phyloP scores from a whole-genome alignment of 495 filamentous ascomycete genomes.

The Lophium mytilinum region DNA sequence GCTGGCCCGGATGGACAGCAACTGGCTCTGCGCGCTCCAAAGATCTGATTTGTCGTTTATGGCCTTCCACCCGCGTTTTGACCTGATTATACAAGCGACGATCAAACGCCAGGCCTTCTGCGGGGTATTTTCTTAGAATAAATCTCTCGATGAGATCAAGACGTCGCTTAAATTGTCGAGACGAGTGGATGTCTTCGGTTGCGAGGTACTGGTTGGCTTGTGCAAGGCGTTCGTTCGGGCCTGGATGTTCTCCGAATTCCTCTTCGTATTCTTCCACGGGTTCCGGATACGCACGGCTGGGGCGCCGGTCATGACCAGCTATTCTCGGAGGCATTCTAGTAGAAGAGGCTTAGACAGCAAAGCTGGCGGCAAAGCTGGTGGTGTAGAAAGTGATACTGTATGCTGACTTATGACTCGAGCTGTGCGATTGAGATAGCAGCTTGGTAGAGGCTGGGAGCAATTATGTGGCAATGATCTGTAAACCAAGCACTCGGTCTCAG shows the following conservation, averaged over 20 bases:
- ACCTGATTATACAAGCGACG: conserved; percentile 8
- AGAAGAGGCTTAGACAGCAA: too few species aligned
- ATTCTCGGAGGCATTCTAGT: too few species aligned
- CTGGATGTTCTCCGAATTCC: background rate
- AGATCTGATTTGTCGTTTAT: background rate
- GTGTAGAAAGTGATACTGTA: too few species aligned
- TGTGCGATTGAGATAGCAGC: background rate
- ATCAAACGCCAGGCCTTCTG: conserved; percentile 10
- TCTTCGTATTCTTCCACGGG: too few species aligned
- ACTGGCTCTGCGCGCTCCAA: background rate
- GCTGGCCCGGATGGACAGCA: background rate
- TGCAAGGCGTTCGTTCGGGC: conserved; percentile 8
- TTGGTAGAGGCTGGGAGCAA: too few species aligned
- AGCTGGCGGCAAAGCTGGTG: too few species aligned
- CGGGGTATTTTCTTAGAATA: conserved; percentile 9
- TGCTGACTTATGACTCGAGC: background rate
- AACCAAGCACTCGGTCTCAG: too few species aligned
- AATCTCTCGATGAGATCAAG: conserved; percentile 9
- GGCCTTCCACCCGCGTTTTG: conserved; percentile 5
- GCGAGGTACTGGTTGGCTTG: conserved; percentile 15
- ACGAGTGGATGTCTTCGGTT: conserved; percentile 1
- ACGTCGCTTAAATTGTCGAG: background rate
- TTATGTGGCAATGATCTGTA: too few species aligned
- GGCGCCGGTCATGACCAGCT: too few species aligned
- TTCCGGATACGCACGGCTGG: too few species aligned